Conservation (phyloP, 805 yeast genomes). For the Candida saitoana region DNA sequence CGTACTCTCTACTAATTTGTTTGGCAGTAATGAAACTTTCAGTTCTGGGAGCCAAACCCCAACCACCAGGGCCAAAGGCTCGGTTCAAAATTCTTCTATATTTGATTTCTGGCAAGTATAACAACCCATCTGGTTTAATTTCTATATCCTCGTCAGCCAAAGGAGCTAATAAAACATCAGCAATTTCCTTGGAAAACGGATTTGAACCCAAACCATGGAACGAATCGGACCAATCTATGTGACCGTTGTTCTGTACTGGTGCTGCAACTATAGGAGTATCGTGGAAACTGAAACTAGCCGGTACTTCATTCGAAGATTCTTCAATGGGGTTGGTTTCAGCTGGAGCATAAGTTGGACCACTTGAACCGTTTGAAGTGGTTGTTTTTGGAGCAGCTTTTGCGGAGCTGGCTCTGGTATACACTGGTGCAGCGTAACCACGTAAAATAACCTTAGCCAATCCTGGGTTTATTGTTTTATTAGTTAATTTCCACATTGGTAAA, state of each 20-base stretch:
- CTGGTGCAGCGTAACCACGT: conserved; percentile 2
- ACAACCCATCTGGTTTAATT: conserved; percentile 90
- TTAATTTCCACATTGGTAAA: conserved; percentile 4
- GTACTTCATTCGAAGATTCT: neutral
- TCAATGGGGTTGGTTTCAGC: neutral
- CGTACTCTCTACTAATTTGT: conserved; percentile 85
- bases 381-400: neutral
- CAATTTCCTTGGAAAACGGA: conserved; percentile 65
- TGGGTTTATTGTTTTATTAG: conserved; percentile 4
- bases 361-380: neutral
- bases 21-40: conserved; percentile 73
- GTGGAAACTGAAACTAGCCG: conserved; percentile 1
- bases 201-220: conserved; percentile 79
- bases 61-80: conserved; percentile 98
- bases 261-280: neutral
- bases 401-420: neutral
- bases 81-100: conserved; percentile 83
- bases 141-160: conserved; percentile 76
- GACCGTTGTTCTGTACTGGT: conserved; percentile 6
- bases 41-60: conserved; percentile 96
- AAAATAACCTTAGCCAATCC: conserved; percentile 2
- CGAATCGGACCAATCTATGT: conserved; percentile 77
- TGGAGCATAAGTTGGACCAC: too few relatives aligned
- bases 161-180: conserved; percentile 56
- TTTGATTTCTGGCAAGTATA: conserved; percentile 92